phyloP scores from a whole-genome alignment of 371 early-diverging fungal species.

The Smittium mucronatum region DNA sequence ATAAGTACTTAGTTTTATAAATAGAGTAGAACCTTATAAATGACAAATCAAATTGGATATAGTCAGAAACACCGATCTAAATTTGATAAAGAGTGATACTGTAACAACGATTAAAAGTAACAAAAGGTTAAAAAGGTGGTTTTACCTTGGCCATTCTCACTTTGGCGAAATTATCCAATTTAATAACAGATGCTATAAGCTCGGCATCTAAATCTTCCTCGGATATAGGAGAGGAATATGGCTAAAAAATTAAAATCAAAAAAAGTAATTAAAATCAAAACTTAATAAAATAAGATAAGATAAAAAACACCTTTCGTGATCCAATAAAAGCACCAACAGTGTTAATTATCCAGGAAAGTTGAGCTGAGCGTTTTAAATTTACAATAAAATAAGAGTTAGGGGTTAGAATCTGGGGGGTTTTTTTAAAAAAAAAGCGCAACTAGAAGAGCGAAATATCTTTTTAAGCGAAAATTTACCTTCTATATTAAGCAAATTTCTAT shows the following conservation, averaged over 20 bases:
- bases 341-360: slow-evolving; percentile 73
- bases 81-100: not conserved
- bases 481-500: slow-evolving; percentile 37
- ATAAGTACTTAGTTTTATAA: slow-evolving; percentile 66
- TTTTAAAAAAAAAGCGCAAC: no score
- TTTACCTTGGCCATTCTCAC: slow-evolving; percentile 21
- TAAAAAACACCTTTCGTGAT: slow-evolving; percentile 41
- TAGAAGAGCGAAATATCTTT: no score
- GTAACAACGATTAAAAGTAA: not conserved
- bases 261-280: slow-evolving; percentile 9
- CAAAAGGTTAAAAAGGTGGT: not conserved
- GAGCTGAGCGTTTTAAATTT: slow-evolving; percentile 22
- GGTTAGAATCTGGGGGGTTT: not conserved
- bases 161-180: slow-evolving; percentile 28
- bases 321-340: slow-evolving; percentile 55
- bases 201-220: slow-evolving; percentile 36
- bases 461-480: slow-evolving; percentile 36
- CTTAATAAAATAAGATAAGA: slow-evolving; percentile 6
- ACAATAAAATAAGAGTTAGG: slow-evolving; percentile 12
- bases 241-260: slow-evolving; percentile 16
- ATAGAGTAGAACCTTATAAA: slow-evolving; percentile 62
- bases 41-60: slow-evolving; percentile 50
- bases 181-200: slow-evolving; percentile 24
- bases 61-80: not conserved
- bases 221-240: slow-evolving; percentile 31